A percentile compares a stretch with the other conserved stretches of the same genome.
Evolutionary conservation across 2,329 filamentous ascomycete species (phyloP).

Genomic region (Thelonectria rubi): DNA sequence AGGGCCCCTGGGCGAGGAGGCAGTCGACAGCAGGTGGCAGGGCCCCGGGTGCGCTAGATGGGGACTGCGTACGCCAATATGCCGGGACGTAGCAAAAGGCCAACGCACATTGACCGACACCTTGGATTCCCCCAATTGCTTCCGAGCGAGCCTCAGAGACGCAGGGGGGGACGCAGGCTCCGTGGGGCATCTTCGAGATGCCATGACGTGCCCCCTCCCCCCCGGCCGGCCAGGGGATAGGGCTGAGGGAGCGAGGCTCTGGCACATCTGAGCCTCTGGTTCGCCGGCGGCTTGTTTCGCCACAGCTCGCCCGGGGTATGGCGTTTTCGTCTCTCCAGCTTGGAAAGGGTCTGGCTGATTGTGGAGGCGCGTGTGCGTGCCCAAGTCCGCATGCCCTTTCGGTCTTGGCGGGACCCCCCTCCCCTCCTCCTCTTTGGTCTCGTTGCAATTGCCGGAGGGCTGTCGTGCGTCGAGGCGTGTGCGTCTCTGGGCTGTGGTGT

Average conservation of each 20-base stretch:
- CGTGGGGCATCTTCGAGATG: not conserved
- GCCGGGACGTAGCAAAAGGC: constrained; percentile 15
- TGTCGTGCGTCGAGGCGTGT: not conserved
- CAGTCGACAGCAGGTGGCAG: no score
- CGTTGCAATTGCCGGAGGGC: constrained; percentile 30
- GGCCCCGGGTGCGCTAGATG: not conserved
- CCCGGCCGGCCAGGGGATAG: constrained; percentile 37
- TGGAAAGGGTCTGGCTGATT: constrained; percentile 35
- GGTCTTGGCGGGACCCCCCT: constrained; percentile 1
- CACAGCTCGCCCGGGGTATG: constrained; percentile 42
- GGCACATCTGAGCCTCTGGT: constrained; percentile 25
- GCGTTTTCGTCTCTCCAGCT: constrained; percentile 32
- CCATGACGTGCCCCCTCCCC: constrained; percentile 41
- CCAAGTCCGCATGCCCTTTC: constrained; percentile 23
- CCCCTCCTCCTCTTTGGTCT: no score
- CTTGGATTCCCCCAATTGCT: no score
- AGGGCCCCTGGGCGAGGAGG: no score
- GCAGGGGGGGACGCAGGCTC: no score
- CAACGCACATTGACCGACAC: no score
- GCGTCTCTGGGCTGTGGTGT: not conserved
- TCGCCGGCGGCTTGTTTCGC: constrained; percentile 34
- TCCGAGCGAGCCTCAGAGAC: constrained; percentile 11
- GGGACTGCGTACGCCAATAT: constrained; percentile 2
- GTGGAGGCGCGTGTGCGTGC: constrained; percentile 39
- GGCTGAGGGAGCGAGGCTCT: constrained; percentile 39